Percentiles rank a stretch among this genome's conserved stretches.
Evolutionary conservation across 345 rosid genomes (phyloP).

Genomic region (Populus simonii): DNA sequence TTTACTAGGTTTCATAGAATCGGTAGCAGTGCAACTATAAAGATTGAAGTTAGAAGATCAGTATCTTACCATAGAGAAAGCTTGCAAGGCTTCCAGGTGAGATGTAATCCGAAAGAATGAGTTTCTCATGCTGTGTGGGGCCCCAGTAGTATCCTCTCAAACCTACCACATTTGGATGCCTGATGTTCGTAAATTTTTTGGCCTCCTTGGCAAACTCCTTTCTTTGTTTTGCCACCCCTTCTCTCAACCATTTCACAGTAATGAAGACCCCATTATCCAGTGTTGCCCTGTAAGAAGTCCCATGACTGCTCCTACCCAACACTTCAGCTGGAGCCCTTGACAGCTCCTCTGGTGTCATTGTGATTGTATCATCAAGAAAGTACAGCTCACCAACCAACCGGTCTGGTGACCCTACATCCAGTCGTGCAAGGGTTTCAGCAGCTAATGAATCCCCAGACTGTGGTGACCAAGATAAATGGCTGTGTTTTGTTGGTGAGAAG

Average conservation of each 20-base stretch:
- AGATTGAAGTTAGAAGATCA: not conserved
- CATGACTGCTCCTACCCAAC: constrained; percentile 95
- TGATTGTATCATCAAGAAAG: constrained; percentile 86
- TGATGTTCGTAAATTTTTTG: constrained; percentile 83
- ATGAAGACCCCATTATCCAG: constrained; percentile 79
- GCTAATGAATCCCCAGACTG: constrained; percentile 88
- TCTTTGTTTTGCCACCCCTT: constrained; percentile 94
- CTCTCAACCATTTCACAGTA: constrained; percentile 97
- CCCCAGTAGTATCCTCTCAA: constrained; percentile 99
- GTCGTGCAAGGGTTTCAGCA: constrained; percentile 69
- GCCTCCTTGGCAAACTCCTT: constrained; percentile 98
- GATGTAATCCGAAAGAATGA: constrained; percentile 88
- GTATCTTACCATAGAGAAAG: constrained; percentile 83
- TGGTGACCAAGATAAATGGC: constrained; percentile 85
- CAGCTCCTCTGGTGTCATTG: constrained; percentile 86
- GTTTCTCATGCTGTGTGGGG: constrained; percentile 96
- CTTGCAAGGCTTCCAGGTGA: constrained; percentile 95
- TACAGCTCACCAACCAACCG: constrained; percentile 82
- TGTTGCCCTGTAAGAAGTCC: constrained; percentile 92
- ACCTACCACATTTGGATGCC: constrained; percentile 97
- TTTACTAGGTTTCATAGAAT: not conserved
- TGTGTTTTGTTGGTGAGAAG: constrained; percentile 84
- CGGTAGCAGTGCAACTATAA: not conserved
- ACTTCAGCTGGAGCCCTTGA: constrained; percentile 98
- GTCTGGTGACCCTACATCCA: constrained; percentile 93